Conservation (phyloP, 768 basidiomycete genomes). For the Termitomyces sp. region DNA sequence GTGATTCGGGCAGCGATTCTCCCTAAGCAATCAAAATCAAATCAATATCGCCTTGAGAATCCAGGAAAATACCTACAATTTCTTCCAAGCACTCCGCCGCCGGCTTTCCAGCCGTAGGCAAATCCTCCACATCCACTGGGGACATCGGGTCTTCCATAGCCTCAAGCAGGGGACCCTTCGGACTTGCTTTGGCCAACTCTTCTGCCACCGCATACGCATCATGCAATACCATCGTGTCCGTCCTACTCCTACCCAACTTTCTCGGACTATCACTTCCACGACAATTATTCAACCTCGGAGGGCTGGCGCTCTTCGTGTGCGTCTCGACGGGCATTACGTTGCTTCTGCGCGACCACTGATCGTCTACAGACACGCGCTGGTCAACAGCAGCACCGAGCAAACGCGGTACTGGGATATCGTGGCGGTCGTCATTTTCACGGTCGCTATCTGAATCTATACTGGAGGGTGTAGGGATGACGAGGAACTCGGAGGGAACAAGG, state of each 20-base stretch:
- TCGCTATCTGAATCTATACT: conserved; percentile 16
- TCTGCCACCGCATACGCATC: conserved; percentile 31
- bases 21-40: not conserved
- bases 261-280: conserved; percentile 35
- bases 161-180: conserved; percentile 1
- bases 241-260: conserved; percentile 49
- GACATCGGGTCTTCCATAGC: conserved; percentile 4
- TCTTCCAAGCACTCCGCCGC: conserved; percentile 1
- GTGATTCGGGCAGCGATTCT: conserved; percentile 12
- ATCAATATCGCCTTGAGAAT: not conserved
- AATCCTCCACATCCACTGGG: conserved; percentile 10
- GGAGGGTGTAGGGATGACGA: conserved; percentile 61
- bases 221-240: conserved; percentile 73
- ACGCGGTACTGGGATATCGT: conserved; percentile 29
- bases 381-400: conserved; percentile 30
- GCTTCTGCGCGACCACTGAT: not conserved
- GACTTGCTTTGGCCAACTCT: conserved; percentile 20
- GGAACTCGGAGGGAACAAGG: conserved; percentile 77
- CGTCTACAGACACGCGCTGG: conserved; percentile 12
- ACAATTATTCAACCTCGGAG: conserved; percentile 16
- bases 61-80: not conserved
- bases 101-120: conserved; percentile 5
- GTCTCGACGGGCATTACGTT: conserved; percentile 5
- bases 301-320: conserved; percentile 15
- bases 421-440: conserved; percentile 10